Conservation (phyloP, 805 yeast species). For the Wickerhamiella bombiphila region DNA sequence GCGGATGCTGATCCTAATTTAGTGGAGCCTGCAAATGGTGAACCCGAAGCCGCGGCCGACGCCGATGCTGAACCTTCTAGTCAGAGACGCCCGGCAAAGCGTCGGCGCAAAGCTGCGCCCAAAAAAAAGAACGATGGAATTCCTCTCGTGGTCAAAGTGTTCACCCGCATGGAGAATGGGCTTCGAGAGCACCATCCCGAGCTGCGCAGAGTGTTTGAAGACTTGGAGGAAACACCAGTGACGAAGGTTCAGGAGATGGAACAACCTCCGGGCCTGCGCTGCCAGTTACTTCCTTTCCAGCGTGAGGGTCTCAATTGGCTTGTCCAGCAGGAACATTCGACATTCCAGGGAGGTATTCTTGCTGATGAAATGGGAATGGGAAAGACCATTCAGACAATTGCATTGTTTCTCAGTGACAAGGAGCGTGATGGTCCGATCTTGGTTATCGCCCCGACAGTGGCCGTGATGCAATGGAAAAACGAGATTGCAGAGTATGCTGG, state of each 20-base stretch:
- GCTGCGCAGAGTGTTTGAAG: conserved; percentile 54
- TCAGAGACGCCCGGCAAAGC: too few species aligned
- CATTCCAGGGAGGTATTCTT: conserved; percentile 77
- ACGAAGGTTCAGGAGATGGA: conserved; percentile 16
- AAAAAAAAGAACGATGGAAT: conserved; percentile 10
- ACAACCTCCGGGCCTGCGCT: conserved; percentile 69
- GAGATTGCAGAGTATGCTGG: conserved; percentile 81
- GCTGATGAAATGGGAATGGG: conserved; percentile 99
- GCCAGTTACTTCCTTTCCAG: conserved; percentile 75
- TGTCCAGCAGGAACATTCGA: conserved; percentile 54
- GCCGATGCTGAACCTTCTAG: too few species aligned
- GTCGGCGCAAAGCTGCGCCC: conserved; percentile 1
- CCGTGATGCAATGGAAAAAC: conserved; percentile 91
- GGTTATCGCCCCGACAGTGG: conserved; percentile 97
- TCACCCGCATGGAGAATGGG: conserved; percentile 48
- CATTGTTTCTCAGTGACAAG: conserved; percentile 57
- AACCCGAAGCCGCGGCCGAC: too few species aligned
- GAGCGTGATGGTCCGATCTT: conserved; percentile 51
- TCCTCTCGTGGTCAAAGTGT: conserved; percentile 11
- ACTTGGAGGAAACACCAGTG: conserved; percentile 38
- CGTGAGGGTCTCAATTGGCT: conserved; percentile 90
- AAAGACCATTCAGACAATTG: conserved; percentile 91
- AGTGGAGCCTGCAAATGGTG: too few species aligned
- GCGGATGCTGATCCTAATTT: too few species aligned
- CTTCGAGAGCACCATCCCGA: conserved; percentile 70